Evolutionary conservation across 169 alveolate species (phyloP).

Genomic region (Eimeria praecox): DNA sequence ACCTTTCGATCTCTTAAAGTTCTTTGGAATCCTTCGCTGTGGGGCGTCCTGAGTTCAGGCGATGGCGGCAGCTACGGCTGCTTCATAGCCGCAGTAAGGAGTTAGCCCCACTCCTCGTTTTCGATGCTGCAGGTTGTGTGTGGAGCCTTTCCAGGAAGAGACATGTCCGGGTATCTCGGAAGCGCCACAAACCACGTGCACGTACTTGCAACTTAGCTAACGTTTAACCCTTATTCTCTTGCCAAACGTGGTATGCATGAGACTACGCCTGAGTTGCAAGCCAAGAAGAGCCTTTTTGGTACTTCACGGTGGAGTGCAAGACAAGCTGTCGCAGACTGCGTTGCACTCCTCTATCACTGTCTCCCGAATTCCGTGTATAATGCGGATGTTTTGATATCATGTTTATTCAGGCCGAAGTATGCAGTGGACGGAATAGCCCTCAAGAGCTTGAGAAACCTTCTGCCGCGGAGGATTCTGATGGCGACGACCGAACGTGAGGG

Average conservation of each 20-base stretch:
- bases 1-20: background rate
- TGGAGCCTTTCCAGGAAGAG: slow-evolving; percentile 30
- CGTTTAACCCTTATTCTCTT: background rate
- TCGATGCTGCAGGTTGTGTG: slow-evolving; percentile 51
- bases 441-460: background rate
- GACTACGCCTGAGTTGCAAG: background rate
- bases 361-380: too few species aligned
- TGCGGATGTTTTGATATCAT: background rate
- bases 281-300: background rate
- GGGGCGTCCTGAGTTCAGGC: slow-evolving; percentile 12
- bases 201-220: background rate
- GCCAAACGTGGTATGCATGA: background rate
- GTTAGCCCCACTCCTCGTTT: slow-evolving; percentile 46
- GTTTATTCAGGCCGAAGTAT: background rate
- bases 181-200: background rate
- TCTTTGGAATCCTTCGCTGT: background rate
- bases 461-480: slow-evolving; percentile 54
- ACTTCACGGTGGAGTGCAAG: background rate
- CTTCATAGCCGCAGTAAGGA: slow-evolving; percentile 34
- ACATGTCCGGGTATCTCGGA: background rate
- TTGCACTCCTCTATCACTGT: background rate
- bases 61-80: slow-evolving; percentile 22
- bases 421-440: background rate
- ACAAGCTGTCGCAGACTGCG: background rate
- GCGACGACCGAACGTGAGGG: slow-evolving; percentile 63